Evolutionary conservation across 2,329 filamentous ascomycete species (phyloP), one percentile per base, ranked within the genome.

Genomic region (Thelonectria discophora): DNA sequence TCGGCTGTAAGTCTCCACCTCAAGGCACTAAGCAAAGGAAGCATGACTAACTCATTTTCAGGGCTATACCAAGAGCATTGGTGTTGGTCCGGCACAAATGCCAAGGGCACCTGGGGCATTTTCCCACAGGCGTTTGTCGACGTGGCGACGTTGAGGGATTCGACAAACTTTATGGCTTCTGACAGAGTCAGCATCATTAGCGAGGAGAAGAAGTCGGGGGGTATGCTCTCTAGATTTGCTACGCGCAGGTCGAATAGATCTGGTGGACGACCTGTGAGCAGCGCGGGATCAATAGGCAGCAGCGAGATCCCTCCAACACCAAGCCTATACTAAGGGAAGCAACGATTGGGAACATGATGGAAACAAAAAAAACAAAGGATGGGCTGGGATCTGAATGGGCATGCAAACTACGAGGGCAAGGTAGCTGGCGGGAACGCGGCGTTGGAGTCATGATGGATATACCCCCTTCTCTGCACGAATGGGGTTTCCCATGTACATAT

Each of bases 81-180:
- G 84, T 86, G 83, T 71, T 86, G 84, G 84, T 81, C 80, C 1
- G 84, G 84, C 2, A 82, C 75, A 15, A 86, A 84, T 60, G 67
- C 80, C 39, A 84, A 81, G 62, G 83, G 83, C 4, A 83, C 80
- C 72, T 81, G 78, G 75, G 84, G 84, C 24, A 78, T 86, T 52
- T 86, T 86, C 69, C 83, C 82, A 15, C 77, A 80, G 63, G 79
- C 78, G 3, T 83, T 83, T 64, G 74, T 86, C 43, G 81, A 84
- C 65, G 72, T 74, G 15, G 76, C 73, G 50, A 80, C 81, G 21
- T 65, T 86, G n/a, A 75, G 76, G 47, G 80, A 81, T 21, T 70
- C 72, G 10, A 66, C 67, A 50, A 69, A 64, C 18, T 43, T 57
- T 13, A 8, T 57, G 39, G 49, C 47, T n/a, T 73, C 68, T 9